A percentile compares a stretch with the other conserved stretches of the same genome.
Conservation (phyloP, 2,329 filamentous ascomycete species). For the Pseudocercospora vitis region DNA sequence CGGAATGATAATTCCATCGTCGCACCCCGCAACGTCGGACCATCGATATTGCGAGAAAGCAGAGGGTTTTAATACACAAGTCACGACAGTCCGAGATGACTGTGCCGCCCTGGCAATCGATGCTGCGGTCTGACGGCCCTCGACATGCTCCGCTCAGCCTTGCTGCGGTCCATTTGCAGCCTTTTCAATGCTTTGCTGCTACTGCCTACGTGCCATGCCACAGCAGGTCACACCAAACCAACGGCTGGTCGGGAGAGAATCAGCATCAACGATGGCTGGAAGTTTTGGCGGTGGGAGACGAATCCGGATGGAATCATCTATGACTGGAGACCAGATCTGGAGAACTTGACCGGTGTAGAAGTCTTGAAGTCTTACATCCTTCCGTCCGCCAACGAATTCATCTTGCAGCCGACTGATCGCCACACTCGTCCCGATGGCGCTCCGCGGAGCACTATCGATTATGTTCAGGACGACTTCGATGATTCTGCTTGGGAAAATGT, state of each 20-base stretch:
- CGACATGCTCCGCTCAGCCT: too few relatives aligned
- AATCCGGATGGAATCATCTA: constrained; percentile 5
- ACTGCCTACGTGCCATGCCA: not conserved
- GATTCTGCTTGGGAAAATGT: constrained; percentile 44
- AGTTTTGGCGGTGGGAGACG: not conserved
- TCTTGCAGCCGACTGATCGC: not conserved
- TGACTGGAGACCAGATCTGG: not conserved
- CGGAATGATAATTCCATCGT: not conserved
- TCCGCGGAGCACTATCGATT: not conserved
- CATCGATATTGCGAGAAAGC: not conserved
- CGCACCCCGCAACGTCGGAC: not conserved
- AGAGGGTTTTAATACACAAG: not conserved
- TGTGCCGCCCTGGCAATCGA: not conserved
- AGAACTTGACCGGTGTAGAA: constrained; percentile 2
- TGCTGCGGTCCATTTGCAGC: too few relatives aligned
- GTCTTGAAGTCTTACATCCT: constrained; percentile 9
- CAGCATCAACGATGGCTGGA: constrained; percentile 2
- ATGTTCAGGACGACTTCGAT: not conserved
- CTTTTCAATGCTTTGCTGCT: not conserved
- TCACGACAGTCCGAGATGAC: not conserved
- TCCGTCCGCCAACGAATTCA: constrained; percentile 10
- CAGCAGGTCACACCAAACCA: not conserved
- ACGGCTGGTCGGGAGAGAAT: not conserved
- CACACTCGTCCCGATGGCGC: not conserved
- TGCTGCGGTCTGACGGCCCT: not conserved